Percentiles rank a stretch among this genome's conserved stretches.
phyloP scores from a whole-genome alignment of 768 basidiomycete genomes.

The Termitomyces sp. region DNA sequence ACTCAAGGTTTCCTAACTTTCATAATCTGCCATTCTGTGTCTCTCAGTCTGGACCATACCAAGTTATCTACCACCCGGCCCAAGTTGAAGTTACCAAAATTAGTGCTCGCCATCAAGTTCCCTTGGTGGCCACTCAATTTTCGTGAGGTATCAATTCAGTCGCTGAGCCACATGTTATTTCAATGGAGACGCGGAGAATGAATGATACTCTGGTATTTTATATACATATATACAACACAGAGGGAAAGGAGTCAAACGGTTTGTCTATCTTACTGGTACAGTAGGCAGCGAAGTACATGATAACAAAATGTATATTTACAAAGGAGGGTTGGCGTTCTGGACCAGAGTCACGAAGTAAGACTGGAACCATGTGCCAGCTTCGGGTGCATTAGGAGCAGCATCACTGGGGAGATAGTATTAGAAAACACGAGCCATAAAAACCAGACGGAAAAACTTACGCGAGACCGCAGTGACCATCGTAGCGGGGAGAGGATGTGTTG shows the following conservation, averaged over 20 bases:
- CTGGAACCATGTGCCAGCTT: conserved; percentile 71
- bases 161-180: not conserved
- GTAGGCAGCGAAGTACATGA: not conserved
- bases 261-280: not conserved
- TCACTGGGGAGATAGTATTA: conserved; percentile 34
- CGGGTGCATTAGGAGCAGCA: conserved; percentile 53
- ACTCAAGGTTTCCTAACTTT: too few species aligned
- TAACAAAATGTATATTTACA: conserved; percentile 29
- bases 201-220: not conserved
- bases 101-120: not conserved
- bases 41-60: too few species aligned
- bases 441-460: conserved; percentile 33
- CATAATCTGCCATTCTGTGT: too few species aligned
- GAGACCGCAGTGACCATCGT: conserved; percentile 48
- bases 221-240: not conserved
- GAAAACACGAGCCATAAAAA: not conserved
- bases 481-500: conserved; percentile 51
- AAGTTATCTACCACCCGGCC: too few species aligned
- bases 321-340: conserved; percentile 49
- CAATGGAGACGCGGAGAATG: not conserved
- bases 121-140: not conserved
- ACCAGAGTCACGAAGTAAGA: conserved; percentile 58
- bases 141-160: too few species aligned
- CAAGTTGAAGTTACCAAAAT: too few species aligned
- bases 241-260: not conserved